Evolutionary conservation across 768 basidiomycete species (phyloP).

Genomic region (Lentinula detonsa): DNA sequence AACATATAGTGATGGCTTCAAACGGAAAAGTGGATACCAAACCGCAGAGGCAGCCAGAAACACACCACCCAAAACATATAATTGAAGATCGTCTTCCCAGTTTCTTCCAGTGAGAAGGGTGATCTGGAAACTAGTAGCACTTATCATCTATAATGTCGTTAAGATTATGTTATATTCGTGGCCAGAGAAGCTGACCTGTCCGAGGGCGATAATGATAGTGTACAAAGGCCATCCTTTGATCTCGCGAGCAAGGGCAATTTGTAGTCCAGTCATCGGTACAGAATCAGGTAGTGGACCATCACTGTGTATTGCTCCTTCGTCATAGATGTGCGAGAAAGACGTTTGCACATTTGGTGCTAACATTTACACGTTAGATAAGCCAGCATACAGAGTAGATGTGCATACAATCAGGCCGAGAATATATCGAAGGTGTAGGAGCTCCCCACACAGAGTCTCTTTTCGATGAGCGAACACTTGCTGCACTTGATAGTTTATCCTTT

Average conservation of each 20-base stretch:
- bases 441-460: constrained; percentile 81
- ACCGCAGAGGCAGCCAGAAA: constrained; percentile 82
- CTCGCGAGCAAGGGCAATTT: constrained; percentile 79
- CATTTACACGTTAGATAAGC: constrained; percentile 87
- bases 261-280: constrained; percentile 76
- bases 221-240: constrained; percentile 87
- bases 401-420: constrained; percentile 75
- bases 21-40: constrained; percentile 89
- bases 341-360: constrained; percentile 50
- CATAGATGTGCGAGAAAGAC: constrained; percentile 67
- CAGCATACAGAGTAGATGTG: constrained; percentile 27
- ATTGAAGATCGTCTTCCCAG: constrained; percentile 71
- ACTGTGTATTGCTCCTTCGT: constrained; percentile 27
- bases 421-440: constrained; percentile 53
- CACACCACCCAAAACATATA: constrained; percentile 87
- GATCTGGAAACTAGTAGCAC: constrained; percentile 93
- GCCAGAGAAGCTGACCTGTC: constrained; percentile 47
- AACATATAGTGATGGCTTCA: constrained; percentile 85
- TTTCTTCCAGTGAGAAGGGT: constrained; percentile 85
- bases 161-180: background rate
- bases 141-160: constrained; percentile 53
- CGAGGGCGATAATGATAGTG: constrained; percentile 81
- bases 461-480: constrained; percentile 76
- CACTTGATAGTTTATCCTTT: constrained; percentile 77
- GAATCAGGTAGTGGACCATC: constrained; percentile 42